phyloP scores from a whole-genome alignment of 768 basidiomycete genomes.

The Lactarius sp. region DNA sequence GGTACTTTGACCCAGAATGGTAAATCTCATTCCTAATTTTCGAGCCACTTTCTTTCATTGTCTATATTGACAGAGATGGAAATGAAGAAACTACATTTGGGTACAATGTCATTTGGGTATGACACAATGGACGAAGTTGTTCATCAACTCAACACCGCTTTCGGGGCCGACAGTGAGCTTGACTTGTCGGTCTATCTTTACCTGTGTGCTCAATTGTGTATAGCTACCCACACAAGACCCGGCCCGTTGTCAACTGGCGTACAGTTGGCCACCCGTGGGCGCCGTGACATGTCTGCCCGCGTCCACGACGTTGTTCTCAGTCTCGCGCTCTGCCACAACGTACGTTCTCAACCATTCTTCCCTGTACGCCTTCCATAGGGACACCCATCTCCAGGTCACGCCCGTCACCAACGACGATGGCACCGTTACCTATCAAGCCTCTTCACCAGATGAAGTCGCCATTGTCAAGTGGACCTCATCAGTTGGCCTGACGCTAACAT shows the following conservation, averaged over 20 bases:
- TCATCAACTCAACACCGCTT: slow-evolving; percentile 83
- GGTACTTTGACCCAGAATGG: slow-evolving; percentile 98
- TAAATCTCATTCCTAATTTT: slow-evolving; percentile 33
- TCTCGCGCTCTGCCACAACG: slow-evolving; percentile 94
- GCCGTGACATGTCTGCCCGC: slow-evolving; percentile 91
- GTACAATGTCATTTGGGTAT: slow-evolving; percentile 92
- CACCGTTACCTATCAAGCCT: slow-evolving; percentile 93
- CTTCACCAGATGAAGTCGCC: slow-evolving; percentile 97
- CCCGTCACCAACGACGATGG: slow-evolving; percentile 95
- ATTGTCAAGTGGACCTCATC: slow-evolving; percentile 98
- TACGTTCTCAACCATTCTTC: slow-evolving; percentile 35
- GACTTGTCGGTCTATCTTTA: slow-evolving; percentile 16
- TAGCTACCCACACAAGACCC: slow-evolving; percentile 41
- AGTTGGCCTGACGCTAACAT: slow-evolving; percentile 83
- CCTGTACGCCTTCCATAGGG: background rate
- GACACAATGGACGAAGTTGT: slow-evolving; percentile 99
- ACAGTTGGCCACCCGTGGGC: slow-evolving; percentile 78
- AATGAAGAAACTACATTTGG: slow-evolving; percentile 98
- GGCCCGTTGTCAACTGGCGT: slow-evolving; percentile 68
- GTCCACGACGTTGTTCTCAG: slow-evolving; percentile 90
- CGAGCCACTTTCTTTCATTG: background rate
- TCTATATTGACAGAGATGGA: slow-evolving; percentile 76
- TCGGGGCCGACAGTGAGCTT: slow-evolving; percentile 60
- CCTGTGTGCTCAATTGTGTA: background rate
- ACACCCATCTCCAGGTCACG: slow-evolving; percentile 61